phyloP scores from a whole-genome alignment of 2,329 filamentous ascomycete genomes.

The Aureobasidium sp. region DNA sequence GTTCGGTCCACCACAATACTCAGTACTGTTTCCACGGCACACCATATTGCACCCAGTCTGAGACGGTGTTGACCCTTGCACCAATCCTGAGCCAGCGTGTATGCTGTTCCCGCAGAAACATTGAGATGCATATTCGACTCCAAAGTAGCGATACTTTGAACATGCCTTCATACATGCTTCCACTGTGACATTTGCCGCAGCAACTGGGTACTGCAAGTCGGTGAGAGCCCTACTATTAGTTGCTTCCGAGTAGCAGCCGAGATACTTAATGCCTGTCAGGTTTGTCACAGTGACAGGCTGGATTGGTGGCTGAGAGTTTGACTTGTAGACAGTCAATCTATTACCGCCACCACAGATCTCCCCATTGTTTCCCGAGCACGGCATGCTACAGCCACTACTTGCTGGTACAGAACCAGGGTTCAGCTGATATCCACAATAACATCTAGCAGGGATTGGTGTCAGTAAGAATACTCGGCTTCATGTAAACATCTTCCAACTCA shows the following conservation, averaged over 20 bases:
- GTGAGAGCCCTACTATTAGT: slow-evolving; percentile 26
- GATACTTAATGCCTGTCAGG: slow-evolving; percentile 24
- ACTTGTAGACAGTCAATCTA: slow-evolving; percentile 27
- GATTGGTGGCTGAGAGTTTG: neutral
- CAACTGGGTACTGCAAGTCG: slow-evolving; percentile 20
- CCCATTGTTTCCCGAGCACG: slow-evolving; percentile 27
- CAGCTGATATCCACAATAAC: slow-evolving; percentile 19
- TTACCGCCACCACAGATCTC: slow-evolving; percentile 28
- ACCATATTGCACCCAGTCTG: neutral
- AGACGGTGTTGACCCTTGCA: neutral
- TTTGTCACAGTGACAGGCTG: slow-evolving; percentile 25
- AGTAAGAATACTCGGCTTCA: no score
- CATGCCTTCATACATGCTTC: slow-evolving; percentile 29
- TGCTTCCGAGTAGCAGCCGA: slow-evolving; percentile 34
- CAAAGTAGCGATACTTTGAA: slow-evolving; percentile 30
- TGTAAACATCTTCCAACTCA: no score
- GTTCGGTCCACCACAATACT: slow-evolving; percentile 27
- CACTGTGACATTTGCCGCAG: slow-evolving; percentile 28
- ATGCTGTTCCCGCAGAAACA: slow-evolving; percentile 22
- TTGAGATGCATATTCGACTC: slow-evolving; percentile 35
- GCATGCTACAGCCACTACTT: slow-evolving; percentile 20
- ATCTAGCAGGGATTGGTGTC: no score
- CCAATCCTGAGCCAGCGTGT: neutral
- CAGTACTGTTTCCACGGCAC: slow-evolving; percentile 23
- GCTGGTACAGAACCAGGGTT: neutral